Conservation (phyloP, 139 green algal species). For the Desmodesmus armatus region DNA sequence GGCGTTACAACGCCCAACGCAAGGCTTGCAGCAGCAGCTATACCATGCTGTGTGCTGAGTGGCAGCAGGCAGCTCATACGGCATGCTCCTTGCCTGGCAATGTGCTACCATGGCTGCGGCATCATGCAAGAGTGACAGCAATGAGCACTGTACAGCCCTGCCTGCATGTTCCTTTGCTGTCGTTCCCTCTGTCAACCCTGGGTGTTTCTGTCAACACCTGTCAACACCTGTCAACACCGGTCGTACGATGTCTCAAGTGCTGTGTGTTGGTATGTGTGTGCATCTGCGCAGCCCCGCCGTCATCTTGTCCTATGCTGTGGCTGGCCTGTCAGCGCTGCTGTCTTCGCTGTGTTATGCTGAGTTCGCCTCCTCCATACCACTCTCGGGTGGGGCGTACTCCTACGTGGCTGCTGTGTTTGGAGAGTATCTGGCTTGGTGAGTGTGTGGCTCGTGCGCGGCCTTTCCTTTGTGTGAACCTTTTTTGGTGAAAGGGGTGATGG, state of each 20-base stretch:
- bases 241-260: background rate
- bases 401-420: conserved; percentile 73
- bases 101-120: no score
- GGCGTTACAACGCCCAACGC: background rate
- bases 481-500: background rate
- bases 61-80: background rate
- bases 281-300: conserved; percentile 42
- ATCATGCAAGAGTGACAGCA: no score
- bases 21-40: background rate
- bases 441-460: background rate
- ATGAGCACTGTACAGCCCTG: background rate
- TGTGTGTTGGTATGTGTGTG: no score
- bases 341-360: conserved; percentile 60
- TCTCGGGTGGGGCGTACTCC: conserved; percentile 75
- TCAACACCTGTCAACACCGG: background rate
- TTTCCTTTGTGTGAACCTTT: background rate
- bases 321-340: conserved; percentile 51
- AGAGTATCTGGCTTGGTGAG: conserved; percentile 62
- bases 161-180: background rate
- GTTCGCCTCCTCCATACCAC: conserved; percentile 63
- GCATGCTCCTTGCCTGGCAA: no score
- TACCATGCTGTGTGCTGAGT: background rate
- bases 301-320: conserved; percentile 48
- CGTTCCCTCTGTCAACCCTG: background rate
- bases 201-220: background rate